These are phyloP conservation scores for Eustoma russellianum DNA, from an alignment of 257 asterid species.

Conservation along the genomic window DNA sequence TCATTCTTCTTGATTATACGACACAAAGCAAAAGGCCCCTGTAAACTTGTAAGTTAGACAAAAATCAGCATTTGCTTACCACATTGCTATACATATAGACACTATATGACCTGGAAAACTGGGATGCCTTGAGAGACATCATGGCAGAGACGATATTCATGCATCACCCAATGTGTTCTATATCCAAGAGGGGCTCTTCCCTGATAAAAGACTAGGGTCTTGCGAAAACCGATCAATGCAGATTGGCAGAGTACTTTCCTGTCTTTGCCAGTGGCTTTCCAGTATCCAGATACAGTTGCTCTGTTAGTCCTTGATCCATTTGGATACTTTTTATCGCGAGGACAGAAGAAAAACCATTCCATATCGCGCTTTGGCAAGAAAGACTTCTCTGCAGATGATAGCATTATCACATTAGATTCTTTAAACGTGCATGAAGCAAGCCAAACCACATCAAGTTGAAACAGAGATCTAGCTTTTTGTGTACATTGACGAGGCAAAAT, in stretches of 20 bases:
- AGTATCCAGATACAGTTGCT: conserved; percentile 45
- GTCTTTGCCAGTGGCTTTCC: conserved; percentile 54
- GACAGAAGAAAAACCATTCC: conserved; percentile 52
- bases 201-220: conserved; percentile 37
- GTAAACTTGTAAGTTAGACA: not conserved
- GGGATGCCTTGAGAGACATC: conserved; percentile 33
- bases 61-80: not conserved
- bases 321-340: conserved; percentile 43
- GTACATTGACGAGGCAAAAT: no score
- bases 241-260: conserved; percentile 32
- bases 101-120: conserved; percentile 25
- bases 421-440: not conserved
- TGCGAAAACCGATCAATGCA: conserved; percentile 26
- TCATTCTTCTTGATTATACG: conserved; percentile 38
- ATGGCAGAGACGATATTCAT: conserved; percentile 40
- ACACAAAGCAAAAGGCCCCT: conserved; percentile 42
- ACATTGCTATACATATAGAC: no score
- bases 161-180: conserved; percentile 49
- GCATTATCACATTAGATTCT: not conserved
- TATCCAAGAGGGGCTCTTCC: conserved; percentile 49
- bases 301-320: conserved; percentile 44
- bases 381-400: conserved; percentile 35
- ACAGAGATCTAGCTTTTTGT: not conserved
- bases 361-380: conserved; percentile 43
- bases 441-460: no score